Base-by-base conservation (phyloP, 2,329 filamentous ascomycete species). In the Fusarium coffeatum region DNA sequence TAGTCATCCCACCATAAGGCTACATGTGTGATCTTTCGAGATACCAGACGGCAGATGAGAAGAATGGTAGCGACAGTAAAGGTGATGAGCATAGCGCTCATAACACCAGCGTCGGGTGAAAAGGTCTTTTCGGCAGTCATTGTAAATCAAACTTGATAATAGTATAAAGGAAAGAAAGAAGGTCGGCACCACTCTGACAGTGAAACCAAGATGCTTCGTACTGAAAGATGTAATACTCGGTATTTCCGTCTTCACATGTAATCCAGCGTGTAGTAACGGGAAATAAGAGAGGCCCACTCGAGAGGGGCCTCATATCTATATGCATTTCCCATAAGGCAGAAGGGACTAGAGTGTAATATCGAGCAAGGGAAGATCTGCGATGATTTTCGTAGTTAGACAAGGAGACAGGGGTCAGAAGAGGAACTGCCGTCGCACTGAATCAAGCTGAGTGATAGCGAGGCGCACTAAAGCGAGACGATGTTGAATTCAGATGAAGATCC, bases 1-100 rank as follows among this genome's bases (percentile, higher is more conserved):
- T 56, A 69, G 37, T 69, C 66, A 25, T 69, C 66, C 42, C 42
- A 69, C 66, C 66, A 69, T 11, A 69, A 16, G 16, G 42, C 11
- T 2, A 69, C 65, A 11, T 61, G 34, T 18, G 66, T 69, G 7
- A 69, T 59, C 30, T 49, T 69, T 27, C 66, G 59, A 47, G 66
- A 69, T 27, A 45, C 37, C 4, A 69, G 50, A 46, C 66, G 66
- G 10, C 55, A 69, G 8, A 56, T 30, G 7, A 69, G 11, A 8
- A 69, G 61, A 13, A 16, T 16, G 11, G 66, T 47, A 20, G 66
- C 66, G 16, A 69, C 2, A 7, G 55, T 54, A 42, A 61, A 69
- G 9, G n/a, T 49, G 54, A 69, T 69, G 49, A 69, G 18, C 41
- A 23, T n/a, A 23, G 66, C 25, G 28, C 54, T 57, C 65, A 69